Base-by-base conservation (phyloP, 1,284 basidiomycete species). In the Grifola frondosa region DNA sequence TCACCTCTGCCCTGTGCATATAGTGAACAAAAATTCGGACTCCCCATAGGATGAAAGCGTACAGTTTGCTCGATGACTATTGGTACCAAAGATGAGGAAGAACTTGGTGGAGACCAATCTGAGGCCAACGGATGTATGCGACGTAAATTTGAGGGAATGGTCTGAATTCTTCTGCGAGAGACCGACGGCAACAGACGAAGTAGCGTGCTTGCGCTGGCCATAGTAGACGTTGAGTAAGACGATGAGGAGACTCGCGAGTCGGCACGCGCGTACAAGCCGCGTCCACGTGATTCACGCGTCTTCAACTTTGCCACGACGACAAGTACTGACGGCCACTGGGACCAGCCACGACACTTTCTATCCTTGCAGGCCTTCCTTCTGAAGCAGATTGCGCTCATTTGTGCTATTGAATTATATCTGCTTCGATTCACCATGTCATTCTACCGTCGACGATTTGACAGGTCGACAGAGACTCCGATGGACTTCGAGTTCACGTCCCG, bases 51-150 rank as follows among this genome's bases (percentile, higher is more conserved):
- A 17, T 12, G n/a, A 42, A 30, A 19, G 22, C 30, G 34, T 57
- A 92, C 91, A 34, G 92, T 95, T 65, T 95, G 90, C 57, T 95
- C 92, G 49, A 96, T 89, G 34, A 97, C 92, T 39, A 94, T 93
- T 7, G 91, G 92, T 19, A 96, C 90, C 38, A 95, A 15, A 48
- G 51, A 20, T 30, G 46, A 9, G 48, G 48, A 37, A 47, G 48
- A 16, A 47, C 51, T 16, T 23, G 43, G 15, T 22, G 42, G 46
- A 19, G 41, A 44, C 46, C 43, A 46, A 38, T 48, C 40, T 24
- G 43, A 36, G 12, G 51, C 42, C 4, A 53, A 30, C 9, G 51
- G 51, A 50, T 81, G 77, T 50, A 80, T 11, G 33, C 56, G 57
- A 44, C 76, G 73, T 13, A 40, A 35, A 42, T 48, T 46, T 30